These are phyloP conservation scores for Pulveroboletus sp. DNA, from an alignment of 768 basidiomycete species.

Conservation along the genomic window DNA sequence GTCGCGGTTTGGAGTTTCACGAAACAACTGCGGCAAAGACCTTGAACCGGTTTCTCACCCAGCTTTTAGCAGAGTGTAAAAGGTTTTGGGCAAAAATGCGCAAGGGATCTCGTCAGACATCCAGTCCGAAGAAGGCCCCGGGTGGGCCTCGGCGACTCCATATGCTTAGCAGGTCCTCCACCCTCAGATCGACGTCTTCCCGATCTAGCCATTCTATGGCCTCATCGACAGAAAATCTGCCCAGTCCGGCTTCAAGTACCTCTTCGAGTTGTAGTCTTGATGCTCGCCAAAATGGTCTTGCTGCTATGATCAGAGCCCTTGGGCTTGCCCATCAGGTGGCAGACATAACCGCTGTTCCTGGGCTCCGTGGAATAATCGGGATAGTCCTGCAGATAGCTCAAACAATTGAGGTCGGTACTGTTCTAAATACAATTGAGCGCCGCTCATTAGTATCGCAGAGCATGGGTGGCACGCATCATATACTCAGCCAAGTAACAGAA, in stretches of 20 bases:
- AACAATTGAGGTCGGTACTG: constrained; percentile 2
- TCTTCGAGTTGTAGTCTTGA: constrained; percentile 1
- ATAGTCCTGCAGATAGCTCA: constrained; percentile 6
- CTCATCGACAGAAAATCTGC: not conserved
- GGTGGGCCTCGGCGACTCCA: not conserved
- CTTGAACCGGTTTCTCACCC: constrained; percentile 1
- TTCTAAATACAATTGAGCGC: not conserved
- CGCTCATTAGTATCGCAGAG: not conserved
- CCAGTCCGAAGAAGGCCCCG: not conserved
- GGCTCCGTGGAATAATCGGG: constrained; percentile 10
- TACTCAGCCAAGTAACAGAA: constrained; percentile 10
- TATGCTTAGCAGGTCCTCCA: not conserved
- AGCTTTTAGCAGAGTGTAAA: constrained; percentile 1
- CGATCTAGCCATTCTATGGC: not conserved
- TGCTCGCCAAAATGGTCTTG: not conserved
- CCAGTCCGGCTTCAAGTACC: constrained; percentile 5
- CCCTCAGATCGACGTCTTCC: not conserved
- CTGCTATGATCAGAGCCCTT: constrained; percentile 2
- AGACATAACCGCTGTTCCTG: constrained; percentile 1
- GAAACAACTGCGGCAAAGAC: constrained; percentile 16
- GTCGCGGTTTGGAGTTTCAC: too few species aligned
- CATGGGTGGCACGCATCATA: constrained; percentile 13
- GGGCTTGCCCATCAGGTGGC: constrained; percentile 5
- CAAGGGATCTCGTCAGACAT: not conserved
- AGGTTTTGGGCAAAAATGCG: constrained; percentile 7